These are phyloP conservation scores for Petrea volubilis DNA, from an alignment of 257 asterid species.

Conservation along the genomic window DNA sequence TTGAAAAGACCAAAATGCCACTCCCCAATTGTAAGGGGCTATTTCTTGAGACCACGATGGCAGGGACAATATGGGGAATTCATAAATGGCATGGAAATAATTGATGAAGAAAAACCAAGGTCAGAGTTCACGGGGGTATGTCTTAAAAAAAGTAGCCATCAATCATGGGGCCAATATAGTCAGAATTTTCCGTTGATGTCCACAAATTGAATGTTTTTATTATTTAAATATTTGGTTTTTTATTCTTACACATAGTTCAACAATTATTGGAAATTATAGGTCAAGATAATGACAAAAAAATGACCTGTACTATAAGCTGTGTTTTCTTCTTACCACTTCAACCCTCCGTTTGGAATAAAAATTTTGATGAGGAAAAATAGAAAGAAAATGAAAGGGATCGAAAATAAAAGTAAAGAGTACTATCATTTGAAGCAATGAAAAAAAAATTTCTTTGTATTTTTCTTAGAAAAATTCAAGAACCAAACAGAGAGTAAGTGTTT, in stretches of 20 bases:
- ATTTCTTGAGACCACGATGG: not conserved
- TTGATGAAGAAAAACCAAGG: not conserved
- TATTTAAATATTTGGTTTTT: not conserved
- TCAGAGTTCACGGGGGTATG: slow-evolving; percentile 5
- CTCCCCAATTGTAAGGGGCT: not conserved
- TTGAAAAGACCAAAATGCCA: not conserved
- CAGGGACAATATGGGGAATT: not conserved
- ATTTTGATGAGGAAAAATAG: too few species aligned
- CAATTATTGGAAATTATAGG: not conserved
- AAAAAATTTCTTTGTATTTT: too few species aligned
- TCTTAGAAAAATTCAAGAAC: too few species aligned
- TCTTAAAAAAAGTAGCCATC: not conserved
- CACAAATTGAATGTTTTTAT: not conserved
- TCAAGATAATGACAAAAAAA: not conserved
- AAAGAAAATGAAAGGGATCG: too few species aligned
- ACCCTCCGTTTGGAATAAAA: too few species aligned
- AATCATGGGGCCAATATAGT: not conserved
- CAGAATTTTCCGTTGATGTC: not conserved
- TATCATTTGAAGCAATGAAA: too few species aligned
- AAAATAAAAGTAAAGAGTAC: too few species aligned
- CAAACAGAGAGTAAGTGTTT: too few species aligned
- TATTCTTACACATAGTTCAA: not conserved
- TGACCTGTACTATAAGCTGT: not conserved
- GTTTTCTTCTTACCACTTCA: too few species aligned
- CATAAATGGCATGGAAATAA: not conserved